A percentile compares a stretch with the other conserved stretches of the same genome.
Evolutionary conservation across 495 filamentous ascomycete species (phyloP).

Genomic region (Pseudomonodictys pantanalensis): DNA sequence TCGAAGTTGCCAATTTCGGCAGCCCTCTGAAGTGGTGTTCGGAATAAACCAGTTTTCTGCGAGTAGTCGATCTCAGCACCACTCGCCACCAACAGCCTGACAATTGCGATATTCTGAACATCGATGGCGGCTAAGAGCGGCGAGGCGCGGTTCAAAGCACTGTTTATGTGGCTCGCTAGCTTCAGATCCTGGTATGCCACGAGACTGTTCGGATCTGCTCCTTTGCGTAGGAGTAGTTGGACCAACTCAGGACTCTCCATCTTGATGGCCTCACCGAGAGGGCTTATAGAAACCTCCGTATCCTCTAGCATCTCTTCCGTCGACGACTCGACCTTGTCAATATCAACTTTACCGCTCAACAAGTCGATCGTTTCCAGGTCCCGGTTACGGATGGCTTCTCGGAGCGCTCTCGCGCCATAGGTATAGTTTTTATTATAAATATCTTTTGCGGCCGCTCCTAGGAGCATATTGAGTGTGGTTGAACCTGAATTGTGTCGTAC

Average conservation of each 20-base stretch:
- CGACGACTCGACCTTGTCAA: background rate
- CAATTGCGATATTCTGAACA: background rate
- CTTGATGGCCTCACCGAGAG: background rate
- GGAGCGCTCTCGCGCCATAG: background rate
- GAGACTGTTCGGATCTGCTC: background rate
- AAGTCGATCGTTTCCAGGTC: background rate
- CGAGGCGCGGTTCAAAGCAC: background rate
- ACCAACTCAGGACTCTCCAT: background rate
- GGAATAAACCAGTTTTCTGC: background rate
- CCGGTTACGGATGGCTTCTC: background rate
- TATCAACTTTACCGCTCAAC: background rate
- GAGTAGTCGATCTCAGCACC: background rate
- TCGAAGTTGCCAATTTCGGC: constrained; percentile 2
- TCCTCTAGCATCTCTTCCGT: background rate
- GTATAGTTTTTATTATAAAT: background rate
- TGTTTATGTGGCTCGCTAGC: too few species aligned
- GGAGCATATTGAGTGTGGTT: background rate
- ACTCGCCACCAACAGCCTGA: background rate
- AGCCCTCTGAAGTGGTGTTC: constrained; percentile 8
- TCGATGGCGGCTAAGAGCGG: background rate
- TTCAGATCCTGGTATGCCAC: background rate
- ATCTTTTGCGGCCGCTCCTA: background rate
- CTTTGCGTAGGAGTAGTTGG: background rate
- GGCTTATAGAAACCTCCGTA: background rate
- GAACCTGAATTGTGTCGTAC: background rate